Evolutionary conservation across 257 asterid genomes (phyloP), one percentile per base, ranked within the genome.

Genomic region (Cynanchum wilfordii): DNA sequence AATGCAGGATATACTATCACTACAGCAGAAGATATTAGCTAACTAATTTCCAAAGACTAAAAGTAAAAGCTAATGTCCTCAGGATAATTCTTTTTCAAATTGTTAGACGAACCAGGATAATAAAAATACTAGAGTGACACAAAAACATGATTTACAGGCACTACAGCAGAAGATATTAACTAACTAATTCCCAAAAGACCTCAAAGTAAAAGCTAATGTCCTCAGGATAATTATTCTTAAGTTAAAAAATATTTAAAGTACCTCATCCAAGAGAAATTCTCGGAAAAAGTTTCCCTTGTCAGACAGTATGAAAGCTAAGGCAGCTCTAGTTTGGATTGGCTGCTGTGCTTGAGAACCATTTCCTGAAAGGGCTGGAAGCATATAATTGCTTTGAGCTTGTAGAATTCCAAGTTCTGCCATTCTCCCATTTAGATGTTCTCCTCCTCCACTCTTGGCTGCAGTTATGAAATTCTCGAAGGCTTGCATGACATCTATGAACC

Each of bases 371-470:
- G 45, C 76, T 22, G 90, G 90, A 80, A 84, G 69, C 45, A 85
- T 68, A 72, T 70, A 84, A 79, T 72, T 89, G 70, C 87, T 68
- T 78, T 82, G 89, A 72, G 73, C 83, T 84, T 82, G 89, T 67
- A 92, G 73, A 74, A 89, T 71, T 51, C 99, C 99, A 71, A 95
- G 99, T 87, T 90, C 99, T 24, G 99, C 98, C 99, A 95, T 95
- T 79, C 92, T 85, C 73, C 99, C 98, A 45, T 88, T 95, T 79
- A 95, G 57, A 79, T 78, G 42, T 76, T 92, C 99, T 63, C 99
- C 99, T 75, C 99, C 99, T 77, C 99, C 99, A 73, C 99, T 95
- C 85, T 92, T 95, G 55, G 99, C 99, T 57, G 99, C 97, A 19
- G 87, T 91, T 69, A 90, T 95, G 86, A 95, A 95, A 77, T 80